Percentiles rank a stretch among this genome's conserved stretches.
phyloP scores from a whole-genome alignment of 2,329 filamentous ascomycete species.

The Aspergillus oerlinghausenensis region DNA sequence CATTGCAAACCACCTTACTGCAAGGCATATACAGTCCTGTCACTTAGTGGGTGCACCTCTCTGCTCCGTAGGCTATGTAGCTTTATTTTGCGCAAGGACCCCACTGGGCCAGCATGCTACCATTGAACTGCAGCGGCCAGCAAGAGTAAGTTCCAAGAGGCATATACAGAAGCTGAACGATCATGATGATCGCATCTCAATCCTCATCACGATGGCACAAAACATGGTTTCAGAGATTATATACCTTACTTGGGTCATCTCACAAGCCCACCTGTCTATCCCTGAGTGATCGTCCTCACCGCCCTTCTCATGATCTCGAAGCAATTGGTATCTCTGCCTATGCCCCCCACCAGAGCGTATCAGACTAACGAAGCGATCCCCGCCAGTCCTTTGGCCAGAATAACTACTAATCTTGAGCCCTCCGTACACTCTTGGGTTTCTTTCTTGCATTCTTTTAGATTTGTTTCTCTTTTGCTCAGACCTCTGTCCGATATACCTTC shows the following conservation, averaged over 20 bases:
- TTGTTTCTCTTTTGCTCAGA: not conserved
- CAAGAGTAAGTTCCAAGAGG: too few relatives aligned
- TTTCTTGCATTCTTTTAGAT: not conserved
- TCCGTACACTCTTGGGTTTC: not conserved
- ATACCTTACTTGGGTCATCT: not conserved
- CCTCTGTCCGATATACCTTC: not conserved
- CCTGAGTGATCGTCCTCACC: not conserved
- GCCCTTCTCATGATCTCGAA: slow-evolving; percentile 1
- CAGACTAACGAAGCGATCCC: not conserved
- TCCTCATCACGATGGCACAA: too few relatives aligned
- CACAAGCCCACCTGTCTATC: too few relatives aligned
- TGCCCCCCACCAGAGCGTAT: not conserved
- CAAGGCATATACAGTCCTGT: not conserved
- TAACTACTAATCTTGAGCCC: not conserved
- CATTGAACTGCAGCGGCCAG: not conserved
- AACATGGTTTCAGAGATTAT: not conserved
- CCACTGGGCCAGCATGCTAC: not conserved
- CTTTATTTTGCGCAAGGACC: not conserved
- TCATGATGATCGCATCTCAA: not conserved
- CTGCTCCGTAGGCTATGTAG: not conserved
- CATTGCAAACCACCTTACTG: not conserved
- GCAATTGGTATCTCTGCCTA: slow-evolving; percentile 1
- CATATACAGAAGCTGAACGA: not conserved
- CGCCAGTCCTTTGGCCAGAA: not conserved
- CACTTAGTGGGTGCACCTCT: not conserved